Evolutionary conservation across 345 rosid species (phyloP).

Genomic region (Camelina sativa): DNA sequence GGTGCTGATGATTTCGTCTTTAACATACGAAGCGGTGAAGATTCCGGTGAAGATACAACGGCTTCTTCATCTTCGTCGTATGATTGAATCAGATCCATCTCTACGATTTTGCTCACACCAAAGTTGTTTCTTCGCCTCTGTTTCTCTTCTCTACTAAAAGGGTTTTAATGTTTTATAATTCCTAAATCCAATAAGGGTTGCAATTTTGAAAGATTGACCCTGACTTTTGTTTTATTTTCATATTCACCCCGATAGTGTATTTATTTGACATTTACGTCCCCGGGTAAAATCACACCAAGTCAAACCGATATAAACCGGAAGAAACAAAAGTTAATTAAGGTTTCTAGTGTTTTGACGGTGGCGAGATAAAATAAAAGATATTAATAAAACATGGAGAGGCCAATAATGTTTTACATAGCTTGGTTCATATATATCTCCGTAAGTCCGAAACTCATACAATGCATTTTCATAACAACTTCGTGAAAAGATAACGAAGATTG

Average conservation of each 20-base stretch:
- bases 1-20: conserved; percentile 87
- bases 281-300: not conserved
- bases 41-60: conserved; percentile 55
- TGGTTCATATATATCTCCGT: too few relatives aligned
- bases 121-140: not conserved
- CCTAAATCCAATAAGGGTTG: conserved; percentile 19
- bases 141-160: conserved; percentile 13
- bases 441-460: too few relatives aligned
- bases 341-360: too few relatives aligned
- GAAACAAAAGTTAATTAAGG: too few relatives aligned
- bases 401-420: too few relatives aligned
- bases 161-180: conserved; percentile 20
- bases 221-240: not conserved
- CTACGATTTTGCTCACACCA: not conserved
- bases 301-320: too few relatives aligned
- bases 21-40: conserved; percentile 81
- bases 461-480: too few relatives aligned
- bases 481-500: not conserved
- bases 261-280: not conserved
- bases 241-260: conserved; percentile 1
- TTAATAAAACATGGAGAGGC: too few relatives aligned
- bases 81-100: conserved; percentile 47
- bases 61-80: conserved; percentile 42
- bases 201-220: not conserved
- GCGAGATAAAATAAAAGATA: too few relatives aligned